Conservation (phyloP, 441 rosid genomes). For the Erodium moschatum region DNA sequence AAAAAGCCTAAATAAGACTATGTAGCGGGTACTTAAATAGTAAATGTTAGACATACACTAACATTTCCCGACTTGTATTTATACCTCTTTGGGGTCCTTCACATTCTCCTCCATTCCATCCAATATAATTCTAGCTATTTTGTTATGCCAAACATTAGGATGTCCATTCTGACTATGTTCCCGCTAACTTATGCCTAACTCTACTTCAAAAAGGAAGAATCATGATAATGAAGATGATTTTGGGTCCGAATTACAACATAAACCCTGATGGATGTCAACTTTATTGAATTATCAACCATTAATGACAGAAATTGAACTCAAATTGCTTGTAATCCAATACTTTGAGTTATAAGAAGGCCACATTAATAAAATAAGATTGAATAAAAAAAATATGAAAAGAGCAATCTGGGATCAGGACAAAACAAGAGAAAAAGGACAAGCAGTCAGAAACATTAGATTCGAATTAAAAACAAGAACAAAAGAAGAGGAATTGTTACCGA, state of each 20-base stretch:
- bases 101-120: too few species aligned
- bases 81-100: too few species aligned
- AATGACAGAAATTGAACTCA: neutral
- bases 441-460: neutral
- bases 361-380: neutral
- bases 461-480: neutral
- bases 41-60: too few species aligned
- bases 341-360: neutral
- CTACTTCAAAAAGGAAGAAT: too few species aligned
- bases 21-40: too few species aligned
- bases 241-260: neutral
- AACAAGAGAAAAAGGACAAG: neutral
- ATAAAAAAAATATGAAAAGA: neutral
- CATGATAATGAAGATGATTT: neutral
- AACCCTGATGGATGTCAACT: neutral
- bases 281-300: neutral
- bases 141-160: too few species aligned
- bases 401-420: neutral
- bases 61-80: too few species aligned
- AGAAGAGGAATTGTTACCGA: conserved; percentile 32
- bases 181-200: too few species aligned
- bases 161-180: too few species aligned
- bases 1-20: too few species aligned
- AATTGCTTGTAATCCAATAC: neutral
- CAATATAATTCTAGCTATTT: too few species aligned